Base-by-base conservation (phyloP, 2,329 filamentous ascomycete genomes). In the Cladosporium halotolerans region DNA sequence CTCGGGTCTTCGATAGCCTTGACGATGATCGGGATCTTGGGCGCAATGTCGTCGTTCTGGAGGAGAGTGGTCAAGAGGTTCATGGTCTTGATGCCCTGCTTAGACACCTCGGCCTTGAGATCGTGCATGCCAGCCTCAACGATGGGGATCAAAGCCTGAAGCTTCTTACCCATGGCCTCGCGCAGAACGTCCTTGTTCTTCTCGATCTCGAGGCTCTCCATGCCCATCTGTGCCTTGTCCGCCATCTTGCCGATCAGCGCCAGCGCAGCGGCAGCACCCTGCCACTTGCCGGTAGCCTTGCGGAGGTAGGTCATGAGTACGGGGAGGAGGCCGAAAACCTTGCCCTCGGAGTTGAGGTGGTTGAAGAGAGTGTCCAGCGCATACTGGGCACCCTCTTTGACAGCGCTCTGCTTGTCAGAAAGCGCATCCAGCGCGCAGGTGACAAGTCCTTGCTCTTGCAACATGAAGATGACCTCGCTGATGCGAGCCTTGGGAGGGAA, bases 91-190 rank as follows among this genome's bases (percentile, higher is more conserved):
- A 88, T 76, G n/a, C 93, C 85, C 75, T 95, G 88, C 77, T 96
- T 97, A 70, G 75, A 73, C 31, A 88, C 85, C 67, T 97, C 93
- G 45, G 77, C 67, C 79, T 99, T 99, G 68, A 99, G 79, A 70
- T 99, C 93, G 73, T 96, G 90, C 92, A 99, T 97, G 63, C 89
- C 89, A 51, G 78, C 79, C 73, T 97, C 93, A 54, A 95, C 90
- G 41, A 96, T 76, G 19, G 93, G 93, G 58, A 99, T 97, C 62
- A 99, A 76, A 47, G 83, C 80, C 60, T 92, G 90, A 50, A 97
- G 79, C 70, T 86, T 87, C 68, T 84, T 85, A 60, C 95, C 92
- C 88, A 99, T 92, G 45, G 88, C 79, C 63, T 95, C 89, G 60
- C 93, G 83, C 54, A 99, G 79, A 45, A 96, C 76, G 66, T 97